Conservation (phyloP, 1,284 basidiomycete species). For the Bondarzewia mesenterica region DNA sequence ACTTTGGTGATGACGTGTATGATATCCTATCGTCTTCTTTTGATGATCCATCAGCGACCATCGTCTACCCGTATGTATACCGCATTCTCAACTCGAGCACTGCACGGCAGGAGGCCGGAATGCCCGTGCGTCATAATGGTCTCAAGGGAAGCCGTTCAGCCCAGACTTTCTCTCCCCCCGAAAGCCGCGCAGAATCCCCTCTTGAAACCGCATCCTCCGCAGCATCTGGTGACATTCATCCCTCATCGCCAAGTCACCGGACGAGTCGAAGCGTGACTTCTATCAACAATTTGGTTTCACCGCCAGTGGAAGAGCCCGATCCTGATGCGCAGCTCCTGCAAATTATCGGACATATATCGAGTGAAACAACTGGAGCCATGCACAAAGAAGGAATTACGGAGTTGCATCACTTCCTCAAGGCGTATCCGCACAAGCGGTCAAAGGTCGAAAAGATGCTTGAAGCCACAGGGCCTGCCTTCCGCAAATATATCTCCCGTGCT, state of each 20-base stretch:
- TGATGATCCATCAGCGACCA: slow-evolving; percentile 77
- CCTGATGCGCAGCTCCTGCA: slow-evolving; percentile 71
- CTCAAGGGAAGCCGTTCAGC: slow-evolving; percentile 23
- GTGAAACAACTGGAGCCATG: slow-evolving; percentile 75
- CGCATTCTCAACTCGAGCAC: slow-evolving; percentile 70
- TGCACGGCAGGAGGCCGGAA: slow-evolving; percentile 18
- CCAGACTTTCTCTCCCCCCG: slow-evolving; percentile 33
- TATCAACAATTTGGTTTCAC: slow-evolving; percentile 36
- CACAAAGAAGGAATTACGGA: slow-evolving; percentile 93
- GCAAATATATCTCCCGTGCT: slow-evolving; percentile 79
- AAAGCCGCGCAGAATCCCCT: slow-evolving; percentile 58
- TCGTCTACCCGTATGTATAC: slow-evolving; percentile 81
- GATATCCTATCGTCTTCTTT: slow-evolving; percentile 71
- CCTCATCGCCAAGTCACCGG: slow-evolving; percentile 50
- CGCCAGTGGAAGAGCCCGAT: slow-evolving; percentile 64
- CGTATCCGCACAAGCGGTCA: slow-evolving; percentile 80
- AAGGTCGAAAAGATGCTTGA: slow-evolving; percentile 83
- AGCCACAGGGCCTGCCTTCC: slow-evolving; percentile 74
- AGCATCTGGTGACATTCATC: slow-evolving; percentile 42
- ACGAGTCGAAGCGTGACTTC: slow-evolving; percentile 63
- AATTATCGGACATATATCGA: slow-evolving; percentile 88
- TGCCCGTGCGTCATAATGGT: slow-evolving; percentile 29
- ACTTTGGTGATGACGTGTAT: slow-evolving; percentile 76
- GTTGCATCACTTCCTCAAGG: slow-evolving; percentile 89
- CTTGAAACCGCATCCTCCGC: slow-evolving; percentile 48